Base-by-base conservation (phyloP, 2,329 filamentous ascomycete species). In the Xylaria sp. region DNA sequence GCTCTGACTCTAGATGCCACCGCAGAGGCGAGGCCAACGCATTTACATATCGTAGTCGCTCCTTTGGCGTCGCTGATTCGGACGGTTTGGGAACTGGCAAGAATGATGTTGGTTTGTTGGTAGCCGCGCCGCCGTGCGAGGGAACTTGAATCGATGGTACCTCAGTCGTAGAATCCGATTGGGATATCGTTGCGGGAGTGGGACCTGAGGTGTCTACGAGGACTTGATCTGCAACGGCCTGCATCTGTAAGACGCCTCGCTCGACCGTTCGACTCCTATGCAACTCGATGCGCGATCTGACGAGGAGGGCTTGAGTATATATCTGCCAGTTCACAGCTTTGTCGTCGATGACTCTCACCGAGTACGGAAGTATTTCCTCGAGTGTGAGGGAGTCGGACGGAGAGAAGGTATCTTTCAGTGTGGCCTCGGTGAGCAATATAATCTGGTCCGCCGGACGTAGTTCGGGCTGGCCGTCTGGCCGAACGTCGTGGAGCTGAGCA, bases 291-390 rank as follows among this genome's bases (percentile, higher is more conserved):
- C 95, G 85, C 62, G 92, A 96, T 44, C 95, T 86, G 1, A 98
- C 91, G 0, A 99, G 82, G 8, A 99, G 81, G 0, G 93, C 95
- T 73, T 98, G 93, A 0, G 95, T 97, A 74, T 98, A 98, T 33
- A 97, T 89, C 75, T 98, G 95, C 95, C 95, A 99, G 75, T 98
- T 99, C 0, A 92, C 94, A 46, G 90, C 90, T 68, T 94, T 93
- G 63, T 95, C 93, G 8, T 90, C 86, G 1, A 99, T 83, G 0
- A 98, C 95, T 40, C 95, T 87, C 1, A 89, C 90, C 0, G 95
- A 95, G 73, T 94, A 99, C 0, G 95, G 95, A 1, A 96, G 78
- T 4, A 96, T 94, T 73, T 98, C 92, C 77, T 98, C 93, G n/a
- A 93, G 85, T 0, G 93, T 98, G 0, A 99, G 81, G 0, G 91